Percentiles rank a stretch among this genome's conserved stretches.
Evolutionary conservation across 1,284 basidiomycete species (phyloP).

Genomic region (Gymnopus androsaceus): DNA sequence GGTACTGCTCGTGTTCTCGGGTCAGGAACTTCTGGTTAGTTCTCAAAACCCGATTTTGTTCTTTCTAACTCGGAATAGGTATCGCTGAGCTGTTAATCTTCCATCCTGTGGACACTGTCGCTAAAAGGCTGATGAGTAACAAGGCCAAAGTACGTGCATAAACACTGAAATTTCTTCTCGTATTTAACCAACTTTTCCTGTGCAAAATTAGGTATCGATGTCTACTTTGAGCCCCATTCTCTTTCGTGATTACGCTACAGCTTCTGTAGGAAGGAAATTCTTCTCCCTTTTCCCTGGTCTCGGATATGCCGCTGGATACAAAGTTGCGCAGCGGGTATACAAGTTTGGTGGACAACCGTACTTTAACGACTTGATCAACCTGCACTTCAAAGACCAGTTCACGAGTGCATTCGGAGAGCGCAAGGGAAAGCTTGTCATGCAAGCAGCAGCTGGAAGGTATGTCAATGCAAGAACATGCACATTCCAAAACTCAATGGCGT

Average conservation of each 20-base stretch:
- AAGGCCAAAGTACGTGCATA: slow-evolving; percentile 66
- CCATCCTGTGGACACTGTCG: slow-evolving; percentile 93
- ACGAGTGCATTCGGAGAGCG: slow-evolving; percentile 90
- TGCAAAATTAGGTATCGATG: slow-evolving; percentile 56
- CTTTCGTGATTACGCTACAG: slow-evolving; percentile 84
- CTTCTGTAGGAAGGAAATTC: slow-evolving; percentile 72
- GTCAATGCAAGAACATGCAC: slow-evolving; percentile 27
- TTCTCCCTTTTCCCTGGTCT: slow-evolving; percentile 96
- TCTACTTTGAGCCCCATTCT: slow-evolving; percentile 73
- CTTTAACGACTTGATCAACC: slow-evolving; percentile 91
- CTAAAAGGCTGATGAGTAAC: slow-evolving; percentile 98
- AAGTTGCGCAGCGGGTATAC: slow-evolving; percentile 91
- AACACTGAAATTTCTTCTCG: neutral
- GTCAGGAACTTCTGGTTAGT: slow-evolving; percentile 85
- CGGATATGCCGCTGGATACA: slow-evolving; percentile 98
- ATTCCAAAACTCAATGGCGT: slow-evolving; percentile 1
- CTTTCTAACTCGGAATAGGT: slow-evolving; percentile 48
- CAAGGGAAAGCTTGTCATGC: slow-evolving; percentile 94
- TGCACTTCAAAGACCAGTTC: slow-evolving; percentile 77
- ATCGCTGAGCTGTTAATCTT: slow-evolving; percentile 93
- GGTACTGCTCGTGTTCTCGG: slow-evolving; percentile 90
- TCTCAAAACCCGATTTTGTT: slow-evolving; percentile 13
- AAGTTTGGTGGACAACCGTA: slow-evolving; percentile 99
- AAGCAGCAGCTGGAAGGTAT: slow-evolving; percentile 90
- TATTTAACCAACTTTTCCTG: neutral